Evolutionary conservation across 352 stramenopile species (phyloP).

Genomic region (Phytophthora fragariae): DNA sequence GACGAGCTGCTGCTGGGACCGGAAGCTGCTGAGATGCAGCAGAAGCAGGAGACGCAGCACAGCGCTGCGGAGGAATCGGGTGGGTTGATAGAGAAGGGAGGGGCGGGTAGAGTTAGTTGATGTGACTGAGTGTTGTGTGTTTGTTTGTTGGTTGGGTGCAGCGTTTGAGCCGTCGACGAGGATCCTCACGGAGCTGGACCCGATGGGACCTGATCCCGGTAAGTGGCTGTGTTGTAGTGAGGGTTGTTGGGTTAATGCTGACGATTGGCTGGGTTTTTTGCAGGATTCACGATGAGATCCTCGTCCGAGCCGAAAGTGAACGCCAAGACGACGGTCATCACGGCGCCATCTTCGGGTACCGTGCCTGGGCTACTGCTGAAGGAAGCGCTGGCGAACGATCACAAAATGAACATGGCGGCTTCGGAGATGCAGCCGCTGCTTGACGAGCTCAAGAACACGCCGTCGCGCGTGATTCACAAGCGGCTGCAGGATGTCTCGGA

Average conservation of each 20-base stretch:
- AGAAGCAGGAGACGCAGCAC: constrained; percentile 37
- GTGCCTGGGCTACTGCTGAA: constrained; percentile 39
- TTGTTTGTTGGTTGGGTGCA: constrained; percentile 11
- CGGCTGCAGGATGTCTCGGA: constrained; percentile 80
- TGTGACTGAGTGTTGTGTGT: neutral
- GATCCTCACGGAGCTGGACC: constrained; percentile 37
- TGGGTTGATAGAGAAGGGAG: constrained; percentile 6
- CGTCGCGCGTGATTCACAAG: constrained; percentile 75
- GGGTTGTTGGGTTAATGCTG: neutral
- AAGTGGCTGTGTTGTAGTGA: neutral
- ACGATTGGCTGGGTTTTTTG: neutral
- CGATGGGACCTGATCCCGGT: constrained; percentile 36
- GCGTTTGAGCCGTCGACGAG: constrained; percentile 41
- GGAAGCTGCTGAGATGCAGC: constrained; percentile 23
- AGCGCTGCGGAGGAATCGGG: constrained; percentile 29
- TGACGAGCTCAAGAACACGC: constrained; percentile 61
- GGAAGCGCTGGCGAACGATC: constrained; percentile 60
- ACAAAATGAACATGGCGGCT: constrained; percentile 65
- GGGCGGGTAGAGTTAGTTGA: neutral
- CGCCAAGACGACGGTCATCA: constrained; percentile 21
- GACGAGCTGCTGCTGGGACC: constrained; percentile 67
- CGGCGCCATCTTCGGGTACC: constrained; percentile 16
- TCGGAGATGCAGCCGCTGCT: constrained; percentile 73
- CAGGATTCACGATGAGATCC: constrained; percentile 28
- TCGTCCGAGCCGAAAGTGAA: constrained; percentile 27